phyloP scores from a whole-genome alignment of 2,329 filamentous ascomycete species.

The Microdochium paspali region DNA sequence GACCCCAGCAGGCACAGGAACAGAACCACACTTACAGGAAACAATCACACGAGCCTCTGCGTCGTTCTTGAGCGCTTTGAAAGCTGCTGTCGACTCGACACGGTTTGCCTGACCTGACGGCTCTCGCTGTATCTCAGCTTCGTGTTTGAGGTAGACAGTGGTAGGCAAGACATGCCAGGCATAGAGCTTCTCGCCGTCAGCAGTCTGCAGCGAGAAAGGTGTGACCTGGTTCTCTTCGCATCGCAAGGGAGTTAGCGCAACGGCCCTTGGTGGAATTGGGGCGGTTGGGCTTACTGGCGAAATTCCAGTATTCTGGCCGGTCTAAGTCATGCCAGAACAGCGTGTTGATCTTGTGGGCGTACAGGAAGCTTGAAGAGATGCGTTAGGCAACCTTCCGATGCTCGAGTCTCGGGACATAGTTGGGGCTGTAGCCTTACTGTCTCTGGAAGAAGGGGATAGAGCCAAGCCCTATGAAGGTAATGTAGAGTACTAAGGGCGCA shows the following conservation, averaged over 20 bases:
- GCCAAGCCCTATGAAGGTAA: conserved; percentile 53
- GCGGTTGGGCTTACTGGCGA: conserved; percentile 69
- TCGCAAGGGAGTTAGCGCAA: too few relatives aligned
- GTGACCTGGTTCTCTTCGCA: conserved; percentile 72
- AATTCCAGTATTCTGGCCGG: conserved; percentile 74
- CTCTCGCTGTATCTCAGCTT: conserved; percentile 48
- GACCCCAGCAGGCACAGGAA: too few relatives aligned
- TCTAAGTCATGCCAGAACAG: conserved; percentile 64
- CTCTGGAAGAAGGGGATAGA: conserved; percentile 66
- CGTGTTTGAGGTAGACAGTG: conserved; percentile 64
- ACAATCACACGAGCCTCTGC: conserved; percentile 54
- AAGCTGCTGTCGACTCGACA: conserved; percentile 47
- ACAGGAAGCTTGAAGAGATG: conserved; percentile 55
- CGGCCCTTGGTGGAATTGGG: too few relatives aligned
- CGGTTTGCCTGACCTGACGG: conserved; percentile 38
- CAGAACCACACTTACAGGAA: conserved; percentile 38
- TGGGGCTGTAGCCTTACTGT: conserved; percentile 47
- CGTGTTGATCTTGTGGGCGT: conserved; percentile 72
- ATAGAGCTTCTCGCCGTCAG: conserved; percentile 70
- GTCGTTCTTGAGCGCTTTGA: conserved; percentile 53
- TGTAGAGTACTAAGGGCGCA: conserved; percentile 55
- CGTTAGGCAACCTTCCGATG: conserved; percentile 1
- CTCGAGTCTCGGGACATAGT: neutral
- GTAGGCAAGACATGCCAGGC: conserved; percentile 87
- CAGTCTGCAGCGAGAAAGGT: conserved; percentile 67